These are phyloP conservation scores for Poronia punctata DNA, from an alignment of 495 filamentous ascomycete species.

Conservation along the genomic window DNA sequence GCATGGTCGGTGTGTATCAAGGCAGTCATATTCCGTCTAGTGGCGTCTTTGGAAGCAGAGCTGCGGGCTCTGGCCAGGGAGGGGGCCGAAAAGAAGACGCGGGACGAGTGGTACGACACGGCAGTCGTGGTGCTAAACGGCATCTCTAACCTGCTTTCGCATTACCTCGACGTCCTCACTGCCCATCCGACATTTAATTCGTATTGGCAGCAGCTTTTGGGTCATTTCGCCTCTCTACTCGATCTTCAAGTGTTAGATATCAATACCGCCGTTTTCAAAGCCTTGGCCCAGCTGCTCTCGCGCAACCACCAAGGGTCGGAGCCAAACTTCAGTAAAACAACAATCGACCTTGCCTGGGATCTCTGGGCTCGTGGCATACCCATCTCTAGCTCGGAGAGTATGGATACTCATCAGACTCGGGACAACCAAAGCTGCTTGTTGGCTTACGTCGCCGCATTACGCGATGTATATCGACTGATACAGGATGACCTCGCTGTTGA, in stretches of 20 bases:
- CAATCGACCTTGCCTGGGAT: slow-evolving; percentile 59
- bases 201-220: slow-evolving; percentile 64
- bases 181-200: slow-evolving; percentile 49
- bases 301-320: slow-evolving; percentile 39
- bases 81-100: slow-evolving; percentile 29
- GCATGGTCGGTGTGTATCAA: slow-evolving; percentile 82
- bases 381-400: slow-evolving; percentile 24
- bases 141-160: slow-evolving; percentile 58
- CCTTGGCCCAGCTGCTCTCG: slow-evolving; percentile 59
- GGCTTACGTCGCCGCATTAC: slow-evolving; percentile 70
- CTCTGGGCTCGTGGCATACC: slow-evolving; percentile 65
- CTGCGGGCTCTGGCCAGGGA: slow-evolving; percentile 24
- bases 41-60: slow-evolving; percentile 49
- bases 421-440: slow-evolving; percentile 70
- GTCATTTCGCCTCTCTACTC: slow-evolving; percentile 54
- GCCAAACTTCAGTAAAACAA: slow-evolving; percentile 47
- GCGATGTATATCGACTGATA: slow-evolving; percentile 76
- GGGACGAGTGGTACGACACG: slow-evolving; percentile 66
- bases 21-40: slow-evolving; percentile 68
- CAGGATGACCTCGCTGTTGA: slow-evolving; percentile 53
- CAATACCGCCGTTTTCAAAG: slow-evolving; percentile 63
- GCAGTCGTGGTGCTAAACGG: slow-evolving; percentile 67
- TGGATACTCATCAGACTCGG: slow-evolving; percentile 39
- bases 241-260: slow-evolving; percentile 57
- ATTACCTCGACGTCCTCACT: slow-evolving; percentile 56